phyloP scores from a whole-genome alignment of 805 yeast species.

The Barnettozyma sucrosica region DNA sequence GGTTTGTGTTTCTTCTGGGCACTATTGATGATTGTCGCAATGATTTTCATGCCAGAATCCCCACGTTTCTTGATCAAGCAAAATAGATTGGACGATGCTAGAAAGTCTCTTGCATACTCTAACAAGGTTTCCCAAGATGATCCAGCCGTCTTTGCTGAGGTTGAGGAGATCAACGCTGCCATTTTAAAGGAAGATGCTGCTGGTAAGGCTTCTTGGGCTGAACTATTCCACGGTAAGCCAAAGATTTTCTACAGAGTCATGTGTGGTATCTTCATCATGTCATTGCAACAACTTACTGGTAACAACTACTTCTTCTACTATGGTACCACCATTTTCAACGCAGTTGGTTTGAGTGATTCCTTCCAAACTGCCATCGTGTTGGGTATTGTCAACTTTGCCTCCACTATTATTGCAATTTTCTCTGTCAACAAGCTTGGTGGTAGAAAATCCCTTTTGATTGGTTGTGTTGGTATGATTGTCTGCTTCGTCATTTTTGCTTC shows the following conservation, averaged over 20 bases:
- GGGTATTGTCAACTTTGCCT: slow-evolving; percentile 55
- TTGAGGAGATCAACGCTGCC: slow-evolving; percentile 53
- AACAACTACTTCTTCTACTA: slow-evolving; percentile 63
- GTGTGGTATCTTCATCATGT: slow-evolving; percentile 51
- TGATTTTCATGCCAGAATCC: slow-evolving; percentile 61
- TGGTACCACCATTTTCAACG: slow-evolving; percentile 55
- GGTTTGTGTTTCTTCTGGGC: slow-evolving; percentile 50
- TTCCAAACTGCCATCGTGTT: slow-evolving; percentile 53
- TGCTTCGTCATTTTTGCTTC: slow-evolving; percentile 48
- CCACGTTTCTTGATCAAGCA: slow-evolving; percentile 60
- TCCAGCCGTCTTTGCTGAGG: slow-evolving; percentile 50
- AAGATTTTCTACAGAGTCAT: slow-evolving; percentile 42
- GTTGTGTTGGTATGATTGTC: slow-evolving; percentile 43
- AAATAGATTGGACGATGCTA: slow-evolving; percentile 56
- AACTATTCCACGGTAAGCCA: slow-evolving; percentile 62
- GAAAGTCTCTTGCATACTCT: slow-evolving; percentile 48
- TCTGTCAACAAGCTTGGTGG: slow-evolving; percentile 52
- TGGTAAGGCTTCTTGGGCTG: slow-evolving; percentile 62
- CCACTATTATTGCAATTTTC: slow-evolving; percentile 46
- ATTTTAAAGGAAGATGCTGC: slow-evolving; percentile 54
- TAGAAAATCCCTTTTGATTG: slow-evolving; percentile 41
- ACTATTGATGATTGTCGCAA: slow-evolving; percentile 30
- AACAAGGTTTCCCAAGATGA: slow-evolving; percentile 52
- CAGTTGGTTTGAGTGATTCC: slow-evolving; percentile 54
- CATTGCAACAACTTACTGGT: slow-evolving; percentile 66